Conservation (phyloP, 202 grass and related monocot genomes). For the Tripidium arundinaceum region DNA sequence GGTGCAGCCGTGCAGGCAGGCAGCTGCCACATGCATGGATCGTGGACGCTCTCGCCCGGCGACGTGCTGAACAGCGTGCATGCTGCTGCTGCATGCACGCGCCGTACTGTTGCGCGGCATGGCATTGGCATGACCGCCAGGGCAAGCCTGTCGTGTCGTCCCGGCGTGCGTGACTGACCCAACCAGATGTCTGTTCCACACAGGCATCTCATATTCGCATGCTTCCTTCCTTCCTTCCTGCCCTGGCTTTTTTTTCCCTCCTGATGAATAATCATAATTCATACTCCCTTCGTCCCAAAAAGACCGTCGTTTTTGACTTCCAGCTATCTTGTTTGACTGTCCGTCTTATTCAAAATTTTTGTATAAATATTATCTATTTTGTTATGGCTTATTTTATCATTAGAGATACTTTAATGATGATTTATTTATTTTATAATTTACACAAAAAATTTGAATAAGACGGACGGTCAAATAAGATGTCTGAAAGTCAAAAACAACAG, state of each 20-base stretch:
- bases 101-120: constrained; percentile 5
- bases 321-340: too few species aligned
- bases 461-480: too few species aligned
- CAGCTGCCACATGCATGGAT: constrained; percentile 10
- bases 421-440: too few species aligned
- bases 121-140: not conserved
- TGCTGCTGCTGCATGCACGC: constrained; percentile 14
- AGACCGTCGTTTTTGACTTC: too few species aligned
- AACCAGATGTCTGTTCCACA: constrained; percentile 34
- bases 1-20: not conserved
- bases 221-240: not conserved
- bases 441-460: too few species aligned
- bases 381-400: too few species aligned
- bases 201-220: constrained; percentile 31
- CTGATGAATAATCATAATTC: too few species aligned
- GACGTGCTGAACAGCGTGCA: constrained; percentile 22
- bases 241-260: not conserved
- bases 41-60: not conserved
- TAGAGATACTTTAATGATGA: too few species aligned
- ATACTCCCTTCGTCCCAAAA: too few species aligned
- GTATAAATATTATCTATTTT: too few species aligned
- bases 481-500: too few species aligned
- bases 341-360: too few species aligned
- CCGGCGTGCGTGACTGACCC: not conserved
- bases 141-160: not conserved